phyloP scores from a whole-genome alignment of 2,329 filamentous ascomycete genomes.

The Pyrenophora seminiperda region DNA sequence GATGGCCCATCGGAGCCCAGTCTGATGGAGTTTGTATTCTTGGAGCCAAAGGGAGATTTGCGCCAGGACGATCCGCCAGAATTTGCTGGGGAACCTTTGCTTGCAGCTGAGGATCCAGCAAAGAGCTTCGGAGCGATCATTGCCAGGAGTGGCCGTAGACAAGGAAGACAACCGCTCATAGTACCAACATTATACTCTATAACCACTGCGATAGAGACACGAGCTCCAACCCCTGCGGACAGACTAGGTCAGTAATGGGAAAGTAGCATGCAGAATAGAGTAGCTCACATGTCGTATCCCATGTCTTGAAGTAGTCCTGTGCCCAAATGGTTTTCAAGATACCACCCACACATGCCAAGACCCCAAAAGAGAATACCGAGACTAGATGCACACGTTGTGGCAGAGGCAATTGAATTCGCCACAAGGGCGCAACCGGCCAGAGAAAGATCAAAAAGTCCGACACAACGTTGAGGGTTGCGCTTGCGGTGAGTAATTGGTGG shows the following conservation, averaged over 20 bases:
- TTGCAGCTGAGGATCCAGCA: background rate
- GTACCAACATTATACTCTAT: slow-evolving; percentile 1
- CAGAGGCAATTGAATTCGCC: background rate
- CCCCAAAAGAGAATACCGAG: background rate
- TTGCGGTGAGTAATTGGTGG: background rate
- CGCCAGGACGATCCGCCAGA: background rate
- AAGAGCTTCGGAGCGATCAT: background rate
- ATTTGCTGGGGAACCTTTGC: background rate
- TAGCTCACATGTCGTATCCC: background rate
- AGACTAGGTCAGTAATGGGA: background rate
- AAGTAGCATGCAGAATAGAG: background rate
- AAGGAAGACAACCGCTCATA: background rate
- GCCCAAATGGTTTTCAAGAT: background rate
- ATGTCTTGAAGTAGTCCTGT: background rate
- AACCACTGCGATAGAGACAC: background rate
- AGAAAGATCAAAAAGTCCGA: background rate
- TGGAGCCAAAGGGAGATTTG: background rate
- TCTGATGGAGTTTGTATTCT: background rate
- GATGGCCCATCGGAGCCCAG: background rate
- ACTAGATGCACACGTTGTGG: background rate
- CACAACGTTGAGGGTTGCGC: background rate
- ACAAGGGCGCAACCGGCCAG: background rate
- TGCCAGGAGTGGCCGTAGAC: background rate
- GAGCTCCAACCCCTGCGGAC: background rate
- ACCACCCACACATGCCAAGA: background rate